Conservation (phyloP, 2,329 filamentous ascomycete genomes). For the Penicillium crustosum region DNA sequence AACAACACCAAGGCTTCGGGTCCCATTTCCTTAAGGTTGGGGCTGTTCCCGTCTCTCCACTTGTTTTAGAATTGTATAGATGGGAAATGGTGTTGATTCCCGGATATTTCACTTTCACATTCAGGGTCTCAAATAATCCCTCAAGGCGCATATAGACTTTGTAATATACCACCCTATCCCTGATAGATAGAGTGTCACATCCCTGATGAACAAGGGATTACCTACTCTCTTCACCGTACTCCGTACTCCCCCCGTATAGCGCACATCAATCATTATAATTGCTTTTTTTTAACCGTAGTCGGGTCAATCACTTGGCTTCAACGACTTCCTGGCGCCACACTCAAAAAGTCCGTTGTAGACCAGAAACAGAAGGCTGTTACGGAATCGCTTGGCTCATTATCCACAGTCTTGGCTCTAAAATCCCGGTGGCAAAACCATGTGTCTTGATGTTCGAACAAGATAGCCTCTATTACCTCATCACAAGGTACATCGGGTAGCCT, state of each 20-base stretch:
- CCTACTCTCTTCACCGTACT: background rate
- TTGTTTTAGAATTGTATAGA: background rate
- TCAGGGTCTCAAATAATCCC: background rate
- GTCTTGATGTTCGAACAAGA: conserved; percentile 11
- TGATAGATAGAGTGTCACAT: background rate
- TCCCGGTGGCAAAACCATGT: conserved; percentile 15
- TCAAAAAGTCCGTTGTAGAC: conserved; percentile 9
- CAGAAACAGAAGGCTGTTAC: conserved; percentile 2
- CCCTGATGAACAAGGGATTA: background rate
- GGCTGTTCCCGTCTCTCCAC: conserved; percentile 14
- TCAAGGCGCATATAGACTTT: background rate
- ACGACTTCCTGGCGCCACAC: conserved; percentile 2
- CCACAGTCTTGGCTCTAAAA: background rate
- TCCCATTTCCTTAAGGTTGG: conserved; percentile 15
- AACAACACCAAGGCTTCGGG: conserved; percentile 3
- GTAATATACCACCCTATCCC: background rate
- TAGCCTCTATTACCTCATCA: conserved; percentile 2
- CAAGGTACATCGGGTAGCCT: conserved; percentile 16
- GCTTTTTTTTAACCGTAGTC: conserved; percentile 4
- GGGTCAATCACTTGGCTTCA: background rate
- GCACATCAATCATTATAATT: background rate
- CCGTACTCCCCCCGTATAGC: background rate
- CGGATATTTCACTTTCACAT: background rate
- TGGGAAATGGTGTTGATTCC: background rate
- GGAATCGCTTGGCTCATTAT: background rate